phyloP scores from a whole-genome alignment of 202 grass and related monocot species.

The Bolboschoenoplectus hybrid region DNA sequence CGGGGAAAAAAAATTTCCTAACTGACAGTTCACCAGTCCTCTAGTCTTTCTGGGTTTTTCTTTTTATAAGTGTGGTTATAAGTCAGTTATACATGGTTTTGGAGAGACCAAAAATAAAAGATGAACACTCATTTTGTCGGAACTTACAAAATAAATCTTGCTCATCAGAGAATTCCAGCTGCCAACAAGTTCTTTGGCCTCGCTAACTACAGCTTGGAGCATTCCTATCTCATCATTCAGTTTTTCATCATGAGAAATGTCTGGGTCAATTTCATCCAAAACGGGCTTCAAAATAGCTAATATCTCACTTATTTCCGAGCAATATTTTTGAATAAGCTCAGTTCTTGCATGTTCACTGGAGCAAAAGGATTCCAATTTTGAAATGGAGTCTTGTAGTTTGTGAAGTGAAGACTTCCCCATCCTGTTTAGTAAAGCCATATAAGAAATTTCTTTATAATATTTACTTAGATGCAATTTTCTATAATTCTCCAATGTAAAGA shows the following conservation, averaged over 20 bases:
- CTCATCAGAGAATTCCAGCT: constrained; percentile 86
- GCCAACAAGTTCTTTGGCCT: constrained; percentile 61
- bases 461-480: constrained; percentile 6
- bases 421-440: constrained; percentile 36
- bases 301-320: constrained; percentile 48
- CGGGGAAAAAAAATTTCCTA: background rate
- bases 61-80: background rate
- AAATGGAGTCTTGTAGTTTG: constrained; percentile 49
- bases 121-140: background rate
- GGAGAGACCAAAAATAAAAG: background rate
- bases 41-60: background rate
- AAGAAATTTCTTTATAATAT: constrained; percentile 4
- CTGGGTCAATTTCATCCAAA: constrained; percentile 40
- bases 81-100: background rate
- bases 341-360: constrained; percentile 42
- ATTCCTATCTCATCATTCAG: constrained; percentile 44
- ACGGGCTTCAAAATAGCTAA: constrained; percentile 48
- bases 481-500: background rate
- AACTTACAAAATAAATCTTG: constrained; percentile 89
- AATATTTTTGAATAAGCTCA: constrained; percentile 59
- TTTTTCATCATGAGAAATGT: constrained; percentile 57
- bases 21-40: background rate
- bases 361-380: constrained; percentile 45
- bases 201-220: constrained; percentile 62
- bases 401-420: constrained; percentile 52